phyloP scores from a whole-genome alignment of 306 rosid species.

The Quillaja saponaria region DNA sequence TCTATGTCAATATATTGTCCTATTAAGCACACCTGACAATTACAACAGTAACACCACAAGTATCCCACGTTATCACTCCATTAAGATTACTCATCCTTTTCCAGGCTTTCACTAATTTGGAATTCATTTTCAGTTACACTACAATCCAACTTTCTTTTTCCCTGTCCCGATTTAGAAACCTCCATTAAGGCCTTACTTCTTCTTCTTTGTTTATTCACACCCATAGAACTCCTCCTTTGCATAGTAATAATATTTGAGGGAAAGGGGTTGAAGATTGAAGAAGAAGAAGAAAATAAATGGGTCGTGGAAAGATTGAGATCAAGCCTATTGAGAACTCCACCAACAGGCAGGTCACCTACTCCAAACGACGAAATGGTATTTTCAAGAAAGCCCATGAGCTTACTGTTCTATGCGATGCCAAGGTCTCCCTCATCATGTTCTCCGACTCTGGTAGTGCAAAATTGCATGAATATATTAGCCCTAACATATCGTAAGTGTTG shows the following conservation, averaged over 20 bases:
- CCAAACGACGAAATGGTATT: conserved; percentile 76
- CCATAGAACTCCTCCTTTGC: neutral
- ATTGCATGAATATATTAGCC: conserved; percentile 68
- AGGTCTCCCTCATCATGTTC: conserved; percentile 79
- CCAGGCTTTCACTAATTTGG: no score
- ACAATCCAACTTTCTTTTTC: conserved; percentile 50
- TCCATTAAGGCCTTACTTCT: conserved; percentile 30
- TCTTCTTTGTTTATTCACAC: neutral
- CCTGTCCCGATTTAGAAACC: conserved; percentile 53
- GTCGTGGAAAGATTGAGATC: conserved; percentile 83
- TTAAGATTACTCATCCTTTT: no score
- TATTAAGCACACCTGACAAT: no score
- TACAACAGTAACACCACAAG: no score
- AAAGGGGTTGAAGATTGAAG: neutral
- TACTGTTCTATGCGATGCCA: conserved; percentile 86
- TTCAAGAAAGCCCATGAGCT: conserved; percentile 93
- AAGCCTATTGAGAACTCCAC: conserved; percentile 78
- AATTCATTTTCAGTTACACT: conserved; percentile 60
- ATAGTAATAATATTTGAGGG: conserved; percentile 1
- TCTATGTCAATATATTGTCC: no score
- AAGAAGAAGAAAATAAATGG: conserved; percentile 38
- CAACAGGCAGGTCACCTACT: conserved; percentile 88
- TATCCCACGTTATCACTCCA: no score
- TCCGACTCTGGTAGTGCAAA: conserved; percentile 37
- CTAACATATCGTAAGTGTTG: conserved; percentile 44